Evolutionary conservation across 306 rosid species (phyloP).

Genomic region (Comarum palustre): DNA sequence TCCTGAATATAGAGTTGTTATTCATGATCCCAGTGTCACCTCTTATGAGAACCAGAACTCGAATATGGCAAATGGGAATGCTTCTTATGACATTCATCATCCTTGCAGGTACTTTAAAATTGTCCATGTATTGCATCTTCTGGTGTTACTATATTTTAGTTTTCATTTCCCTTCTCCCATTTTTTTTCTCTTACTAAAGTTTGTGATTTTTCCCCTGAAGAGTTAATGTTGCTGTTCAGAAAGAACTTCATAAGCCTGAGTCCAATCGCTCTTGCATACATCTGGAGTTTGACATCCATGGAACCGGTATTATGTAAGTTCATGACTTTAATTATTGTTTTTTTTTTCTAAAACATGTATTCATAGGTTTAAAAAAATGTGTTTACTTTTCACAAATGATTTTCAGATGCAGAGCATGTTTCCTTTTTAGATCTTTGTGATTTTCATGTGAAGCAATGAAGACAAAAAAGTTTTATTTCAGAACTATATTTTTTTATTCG

Average conservation of each 20-base stretch:
- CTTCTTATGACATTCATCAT: slow-evolving; percentile 68
- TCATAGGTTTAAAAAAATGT: not conserved
- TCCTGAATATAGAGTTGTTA: slow-evolving; percentile 65
- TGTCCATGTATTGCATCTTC: slow-evolving; percentile 25
- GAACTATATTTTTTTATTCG: not conserved
- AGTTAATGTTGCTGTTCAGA: slow-evolving; percentile 63
- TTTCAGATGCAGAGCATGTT: not conserved
- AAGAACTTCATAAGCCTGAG: slow-evolving; percentile 75
- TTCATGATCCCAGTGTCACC: slow-evolving; percentile 49
- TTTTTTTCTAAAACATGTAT: not conserved
- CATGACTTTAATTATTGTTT: not conserved
- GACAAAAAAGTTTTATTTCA: not conserved
- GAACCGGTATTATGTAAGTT: slow-evolving; percentile 64
- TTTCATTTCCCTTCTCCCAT: not conserved
- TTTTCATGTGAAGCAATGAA: not conserved
- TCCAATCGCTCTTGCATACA: slow-evolving; percentile 90
- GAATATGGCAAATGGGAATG: slow-evolving; percentile 56
- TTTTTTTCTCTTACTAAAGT: not conserved
- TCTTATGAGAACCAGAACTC: slow-evolving; percentile 34
- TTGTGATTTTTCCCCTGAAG: slow-evolving; percentile 40
- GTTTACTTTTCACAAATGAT: not conserved
- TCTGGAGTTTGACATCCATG: slow-evolving; percentile 75
- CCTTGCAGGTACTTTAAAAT: slow-evolving; percentile 68
- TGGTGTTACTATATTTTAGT: slow-evolving; percentile 13
- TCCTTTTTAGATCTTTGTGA: not conserved